phyloP scores from a whole-genome alignment of 768 basidiomycete genomes.

The Dentipellis sp. region DNA sequence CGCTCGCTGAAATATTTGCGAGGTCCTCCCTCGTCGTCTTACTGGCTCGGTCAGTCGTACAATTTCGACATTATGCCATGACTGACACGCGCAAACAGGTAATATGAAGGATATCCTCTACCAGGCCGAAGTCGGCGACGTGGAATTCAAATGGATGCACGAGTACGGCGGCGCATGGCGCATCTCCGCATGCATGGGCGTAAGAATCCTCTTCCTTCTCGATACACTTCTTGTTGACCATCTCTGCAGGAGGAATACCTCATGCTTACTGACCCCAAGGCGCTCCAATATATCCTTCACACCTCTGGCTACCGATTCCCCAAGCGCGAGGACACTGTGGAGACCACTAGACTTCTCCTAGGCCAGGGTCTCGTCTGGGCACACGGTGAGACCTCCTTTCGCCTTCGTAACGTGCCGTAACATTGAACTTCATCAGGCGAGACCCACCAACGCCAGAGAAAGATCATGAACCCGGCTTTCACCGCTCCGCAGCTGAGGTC shows the following conservation, averaged over 20 bases:
- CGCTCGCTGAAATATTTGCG: neutral
- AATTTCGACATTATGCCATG: neutral
- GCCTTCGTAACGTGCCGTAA: neutral
- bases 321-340: slow-evolving; percentile 7
- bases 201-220: neutral
- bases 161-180: slow-evolving; percentile 9
- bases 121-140: neutral
- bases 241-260: neutral
- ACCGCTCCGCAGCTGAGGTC: slow-evolving; percentile 17
- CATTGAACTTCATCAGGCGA: slow-evolving; percentile 6
- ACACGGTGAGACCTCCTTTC: slow-evolving; percentile 5
- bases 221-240: neutral
- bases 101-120: neutral
- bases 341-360: slow-evolving; percentile 12
- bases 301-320: slow-evolving; percentile 19
- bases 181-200: slow-evolving; percentile 11
- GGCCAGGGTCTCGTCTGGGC: slow-evolving; percentile 12
- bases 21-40: neutral
- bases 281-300: slow-evolving; percentile 21
- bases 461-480: slow-evolving; percentile 21
- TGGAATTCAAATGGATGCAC: slow-evolving; percentile 6
- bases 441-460: slow-evolving; percentile 18
- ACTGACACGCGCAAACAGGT: neutral
- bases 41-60: neutral
- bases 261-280: slow-evolving; percentile 9